Evolutionary conservation across 805 yeast species (phyloP).

Genomic region (Yamadazyma insecticola): DNA sequence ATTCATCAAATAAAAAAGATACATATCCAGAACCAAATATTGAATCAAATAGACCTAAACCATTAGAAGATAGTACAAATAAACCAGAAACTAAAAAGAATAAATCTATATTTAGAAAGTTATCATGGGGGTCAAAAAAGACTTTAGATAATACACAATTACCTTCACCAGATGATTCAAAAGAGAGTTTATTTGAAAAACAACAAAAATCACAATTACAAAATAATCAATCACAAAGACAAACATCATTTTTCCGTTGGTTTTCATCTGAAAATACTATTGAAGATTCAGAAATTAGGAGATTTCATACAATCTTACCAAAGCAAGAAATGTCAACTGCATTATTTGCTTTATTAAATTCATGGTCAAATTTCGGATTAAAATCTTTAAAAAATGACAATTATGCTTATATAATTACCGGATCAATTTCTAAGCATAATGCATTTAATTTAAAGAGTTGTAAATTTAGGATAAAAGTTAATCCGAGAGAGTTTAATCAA

Average conservation of each 20-base stretch:
- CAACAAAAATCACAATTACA: conserved; percentile 18
- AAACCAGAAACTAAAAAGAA: conserved; percentile 26
- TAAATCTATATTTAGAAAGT: conserved; percentile 43
- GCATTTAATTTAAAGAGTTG: conserved; percentile 61
- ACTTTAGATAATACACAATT: conserved; percentile 26
- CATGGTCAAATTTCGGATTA: conserved; percentile 72
- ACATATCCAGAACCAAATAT: conserved; percentile 15
- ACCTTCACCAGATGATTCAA: conserved; percentile 33
- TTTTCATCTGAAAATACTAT: conserved; percentile 33
- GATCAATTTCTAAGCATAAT: conserved; percentile 58
- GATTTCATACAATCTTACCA: conserved; percentile 37
- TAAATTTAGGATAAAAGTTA: conserved; percentile 53
- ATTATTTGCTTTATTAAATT: conserved; percentile 52
- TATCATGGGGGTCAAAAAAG: conserved; percentile 47
- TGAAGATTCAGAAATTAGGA: conserved; percentile 24
- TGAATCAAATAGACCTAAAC: conserved; percentile 18
- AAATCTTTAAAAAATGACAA: conserved; percentile 47
- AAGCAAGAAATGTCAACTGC: conserved; percentile 61
- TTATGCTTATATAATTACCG: conserved; percentile 45
- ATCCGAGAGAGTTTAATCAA: conserved; percentile 34
- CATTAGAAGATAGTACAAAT: conserved; percentile 33
- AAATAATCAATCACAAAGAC: conserved; percentile 14
- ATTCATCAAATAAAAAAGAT: conserved; percentile 5
- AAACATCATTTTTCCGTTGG: conserved; percentile 36
- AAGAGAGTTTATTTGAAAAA: conserved; percentile 22